These are phyloP conservation scores for Penicillium sp. DNA, from an alignment of 2,329 filamentous ascomycete species.

Conservation along the genomic window DNA sequence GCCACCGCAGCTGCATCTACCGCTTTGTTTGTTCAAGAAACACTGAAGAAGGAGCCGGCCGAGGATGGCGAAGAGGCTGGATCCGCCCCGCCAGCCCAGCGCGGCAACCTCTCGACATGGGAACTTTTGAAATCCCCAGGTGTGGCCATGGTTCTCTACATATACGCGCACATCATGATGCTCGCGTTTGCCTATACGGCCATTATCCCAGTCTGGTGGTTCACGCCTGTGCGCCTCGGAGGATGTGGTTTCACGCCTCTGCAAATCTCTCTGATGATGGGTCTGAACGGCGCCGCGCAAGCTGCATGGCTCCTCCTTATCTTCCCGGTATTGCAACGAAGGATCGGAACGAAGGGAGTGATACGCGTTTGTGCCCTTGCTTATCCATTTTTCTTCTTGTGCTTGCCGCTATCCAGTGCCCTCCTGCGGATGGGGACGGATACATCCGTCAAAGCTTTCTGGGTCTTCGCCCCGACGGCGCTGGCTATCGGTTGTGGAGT, in stretches of 20 bases:
- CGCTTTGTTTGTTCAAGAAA: slow-evolving; percentile 55
- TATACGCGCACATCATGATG: slow-evolving; percentile 65
- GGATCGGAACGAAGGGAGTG: slow-evolving; percentile 65
- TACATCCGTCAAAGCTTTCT: slow-evolving; percentile 52
- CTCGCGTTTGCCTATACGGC: slow-evolving; percentile 62
- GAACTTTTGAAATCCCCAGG: slow-evolving; percentile 62
- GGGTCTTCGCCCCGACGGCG: slow-evolving; percentile 48
- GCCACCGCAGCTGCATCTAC: slow-evolving; percentile 50
- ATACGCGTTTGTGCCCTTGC: slow-evolving; percentile 56
- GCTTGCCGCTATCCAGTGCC: slow-evolving; percentile 55
- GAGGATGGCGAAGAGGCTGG: background rate
- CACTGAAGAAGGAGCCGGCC: slow-evolving; percentile 48
- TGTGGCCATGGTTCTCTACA: slow-evolving; percentile 63
- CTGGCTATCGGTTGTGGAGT: slow-evolving; percentile 61
- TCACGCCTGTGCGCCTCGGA: slow-evolving; percentile 54
- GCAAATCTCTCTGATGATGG: slow-evolving; percentile 67
- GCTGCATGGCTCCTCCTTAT: slow-evolving; percentile 68
- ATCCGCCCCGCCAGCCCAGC: slow-evolving; percentile 5
- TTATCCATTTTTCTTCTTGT: slow-evolving; percentile 65
- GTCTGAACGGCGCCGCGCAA: slow-evolving; percentile 63
- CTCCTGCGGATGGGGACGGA: slow-evolving; percentile 49
- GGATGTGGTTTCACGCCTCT: slow-evolving; percentile 63
- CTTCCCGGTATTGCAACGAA: slow-evolving; percentile 67
- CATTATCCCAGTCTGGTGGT: slow-evolving; percentile 41
- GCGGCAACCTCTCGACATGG: slow-evolving; percentile 17